These are phyloP conservation scores for Penicillium sp. DNA, from an alignment of 2,329 filamentous ascomycete species.

Conservation along the genomic window DNA sequence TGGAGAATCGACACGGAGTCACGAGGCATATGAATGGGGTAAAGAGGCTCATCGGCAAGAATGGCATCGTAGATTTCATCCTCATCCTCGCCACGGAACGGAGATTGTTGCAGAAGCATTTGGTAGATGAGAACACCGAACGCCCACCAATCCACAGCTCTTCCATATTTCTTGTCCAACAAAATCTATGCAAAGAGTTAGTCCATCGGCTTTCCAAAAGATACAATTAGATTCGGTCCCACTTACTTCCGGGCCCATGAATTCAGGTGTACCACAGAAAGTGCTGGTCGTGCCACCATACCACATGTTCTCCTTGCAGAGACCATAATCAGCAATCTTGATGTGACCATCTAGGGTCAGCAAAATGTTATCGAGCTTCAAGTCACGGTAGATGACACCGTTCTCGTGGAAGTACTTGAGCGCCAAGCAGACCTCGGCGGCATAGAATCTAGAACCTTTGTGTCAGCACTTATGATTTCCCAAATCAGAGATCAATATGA, in stretches of 20 bases:
- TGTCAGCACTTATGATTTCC: constrained; percentile 5
- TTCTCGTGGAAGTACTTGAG: constrained; percentile 99
- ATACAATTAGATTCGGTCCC: not conserved
- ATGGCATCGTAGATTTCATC: constrained; percentile 99
- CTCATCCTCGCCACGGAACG: constrained; percentile 97
- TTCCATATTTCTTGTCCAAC: constrained; percentile 95
- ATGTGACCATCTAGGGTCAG: constrained; percentile 94
- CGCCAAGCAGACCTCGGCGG: constrained; percentile 92
- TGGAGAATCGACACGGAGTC: constrained; percentile 97
- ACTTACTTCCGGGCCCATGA: constrained; percentile 94
- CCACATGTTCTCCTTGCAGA: constrained; percentile 99
- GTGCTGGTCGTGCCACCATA: constrained; percentile 95
- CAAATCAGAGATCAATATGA: not conserved
- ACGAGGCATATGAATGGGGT: constrained; percentile 97
- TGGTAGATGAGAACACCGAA: constrained; percentile 99
- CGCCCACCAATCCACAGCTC: constrained; percentile 98
- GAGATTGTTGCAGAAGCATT: constrained; percentile 98
- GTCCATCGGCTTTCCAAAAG: not conserved
- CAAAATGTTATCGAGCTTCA: constrained; percentile 85
- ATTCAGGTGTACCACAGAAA: constrained; percentile 98
- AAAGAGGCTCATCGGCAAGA: constrained; percentile 92
- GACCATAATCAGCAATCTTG: constrained; percentile 97
- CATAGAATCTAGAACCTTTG: constrained; percentile 71
- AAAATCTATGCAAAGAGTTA: constrained; percentile 65
- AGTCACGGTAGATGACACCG: constrained; percentile 89